phyloP scores from a whole-genome alignment of 345 rosid genomes.

The Brassica nigra region DNA sequence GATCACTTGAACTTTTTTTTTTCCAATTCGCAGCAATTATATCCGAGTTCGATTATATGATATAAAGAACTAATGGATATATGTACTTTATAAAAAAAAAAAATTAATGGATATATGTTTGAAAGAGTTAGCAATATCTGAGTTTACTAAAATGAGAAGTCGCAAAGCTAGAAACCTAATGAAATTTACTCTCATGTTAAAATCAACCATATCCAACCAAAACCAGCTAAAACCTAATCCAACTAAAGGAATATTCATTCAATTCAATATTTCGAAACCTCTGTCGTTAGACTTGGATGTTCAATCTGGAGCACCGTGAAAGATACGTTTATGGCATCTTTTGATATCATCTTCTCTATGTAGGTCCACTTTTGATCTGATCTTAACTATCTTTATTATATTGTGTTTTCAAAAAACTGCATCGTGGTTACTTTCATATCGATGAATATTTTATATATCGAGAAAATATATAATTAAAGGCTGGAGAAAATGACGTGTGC shows the following conservation, averaged over 20 bases:
- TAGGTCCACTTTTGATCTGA: constrained; percentile 31
- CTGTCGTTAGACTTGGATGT: constrained; percentile 9
- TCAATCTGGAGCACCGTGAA: constrained; percentile 24
- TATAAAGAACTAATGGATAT: background rate
- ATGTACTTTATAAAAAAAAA: no score
- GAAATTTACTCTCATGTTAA: background rate
- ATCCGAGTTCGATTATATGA: background rate
- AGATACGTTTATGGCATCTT: constrained; percentile 29
- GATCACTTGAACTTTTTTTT: background rate
- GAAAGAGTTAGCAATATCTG: background rate
- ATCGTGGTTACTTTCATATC: background rate
- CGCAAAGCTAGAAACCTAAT: background rate
- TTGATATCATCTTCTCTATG: background rate
- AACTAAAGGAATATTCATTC: background rate
- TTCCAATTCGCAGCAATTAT: background rate
- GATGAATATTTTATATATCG: background rate
- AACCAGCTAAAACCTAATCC: background rate
- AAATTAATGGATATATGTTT: background rate
- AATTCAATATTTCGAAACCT: background rate
- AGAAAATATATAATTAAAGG: constrained; percentile 7
- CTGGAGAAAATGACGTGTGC: constrained; percentile 26
- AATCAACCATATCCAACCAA: background rate
- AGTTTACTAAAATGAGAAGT: background rate
- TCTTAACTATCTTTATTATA: constrained; percentile 1
- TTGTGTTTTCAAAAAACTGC: background rate